A percentile compares a stretch with the other conserved stretches of the same genome.
Evolutionary conservation across 2,329 filamentous ascomycete species (phyloP).

Genomic region (Penicillium sp.): DNA sequence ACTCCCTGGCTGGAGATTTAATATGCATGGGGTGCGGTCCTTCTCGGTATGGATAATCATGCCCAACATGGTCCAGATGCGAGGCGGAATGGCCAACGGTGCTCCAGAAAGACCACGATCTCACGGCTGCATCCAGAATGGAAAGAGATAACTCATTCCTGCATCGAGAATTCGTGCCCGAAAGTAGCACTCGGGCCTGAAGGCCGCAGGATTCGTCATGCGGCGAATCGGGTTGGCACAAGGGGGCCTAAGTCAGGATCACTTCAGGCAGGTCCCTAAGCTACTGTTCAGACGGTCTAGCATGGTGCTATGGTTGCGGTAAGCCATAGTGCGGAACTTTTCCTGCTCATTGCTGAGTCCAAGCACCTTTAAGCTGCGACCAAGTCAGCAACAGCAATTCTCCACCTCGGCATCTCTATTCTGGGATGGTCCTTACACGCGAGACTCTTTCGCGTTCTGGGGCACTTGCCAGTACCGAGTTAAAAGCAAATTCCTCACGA

Average conservation of each 20-base stretch:
- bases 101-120: conserved; percentile 5
- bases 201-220: conserved; percentile 7
- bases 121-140: conserved; percentile 8
- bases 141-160: conserved; percentile 11
- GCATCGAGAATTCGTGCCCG: conserved; percentile 18
- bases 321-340: conserved; percentile 31
- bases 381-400: conserved; percentile 20
- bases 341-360: conserved; percentile 25
- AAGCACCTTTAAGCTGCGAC: conserved; percentile 26
- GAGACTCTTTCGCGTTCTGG: conserved; percentile 26
- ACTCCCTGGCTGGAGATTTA: too few species aligned
- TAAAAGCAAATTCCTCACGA: conserved; percentile 43
- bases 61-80: conserved; percentile 2
- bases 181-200: conserved; percentile 19
- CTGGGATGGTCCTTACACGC: conserved; percentile 25
- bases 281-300: conserved; percentile 46
- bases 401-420: conserved; percentile 5
- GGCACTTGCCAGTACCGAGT: conserved; percentile 42
- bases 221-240: conserved; percentile 13
- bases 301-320: conserved; percentile 42
- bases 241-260: conserved; percentile 9
- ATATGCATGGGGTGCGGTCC: not conserved
- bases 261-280: conserved; percentile 41
- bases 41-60: not conserved
- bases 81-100: conserved; percentile 1